These are phyloP conservation scores for Stylonectria norvegica DNA, from an alignment of 2,329 filamentous ascomycete genomes.

Conservation along the genomic window DNA sequence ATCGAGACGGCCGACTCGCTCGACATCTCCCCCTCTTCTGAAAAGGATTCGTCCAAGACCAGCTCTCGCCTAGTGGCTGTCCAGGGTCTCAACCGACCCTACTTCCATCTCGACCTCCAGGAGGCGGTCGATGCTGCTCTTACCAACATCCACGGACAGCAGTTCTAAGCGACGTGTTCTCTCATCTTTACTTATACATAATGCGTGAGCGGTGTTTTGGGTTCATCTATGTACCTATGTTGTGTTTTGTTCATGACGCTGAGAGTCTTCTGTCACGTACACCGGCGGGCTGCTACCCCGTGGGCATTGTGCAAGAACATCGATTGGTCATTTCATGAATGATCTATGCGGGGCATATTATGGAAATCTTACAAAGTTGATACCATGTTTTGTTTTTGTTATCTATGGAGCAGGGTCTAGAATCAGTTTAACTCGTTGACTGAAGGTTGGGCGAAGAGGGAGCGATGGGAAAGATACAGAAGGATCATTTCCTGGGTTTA, in stretches of 20 bases:
- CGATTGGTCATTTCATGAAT: no score
- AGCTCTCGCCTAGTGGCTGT: slow-evolving; percentile 36
- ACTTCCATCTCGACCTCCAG: slow-evolving; percentile 51
- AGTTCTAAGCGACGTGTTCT: slow-evolving; percentile 13
- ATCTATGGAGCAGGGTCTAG: no score
- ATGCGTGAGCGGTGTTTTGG: background rate
- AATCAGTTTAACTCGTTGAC: no score
- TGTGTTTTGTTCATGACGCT: background rate
- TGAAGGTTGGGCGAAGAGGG: no score
- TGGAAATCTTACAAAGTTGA: no score
- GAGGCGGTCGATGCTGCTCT: slow-evolving; percentile 46
- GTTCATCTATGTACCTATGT: background rate
- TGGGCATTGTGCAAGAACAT: no score
- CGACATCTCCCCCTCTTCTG: slow-evolving; percentile 20
- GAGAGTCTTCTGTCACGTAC: background rate
- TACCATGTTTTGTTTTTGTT: no score
- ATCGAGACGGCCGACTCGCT: slow-evolving; percentile 27
- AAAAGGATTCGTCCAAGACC: slow-evolving; percentile 27
- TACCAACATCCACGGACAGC: slow-evolving; percentile 32
- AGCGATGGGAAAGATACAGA: no score
- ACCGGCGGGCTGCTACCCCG: no score
- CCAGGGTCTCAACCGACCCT: slow-evolving; percentile 48
- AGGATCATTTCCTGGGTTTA: no score
- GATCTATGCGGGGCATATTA: no score
- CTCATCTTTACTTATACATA: background rate